Percentiles rank a stretch among this genome's conserved stretches.
Evolutionary conservation across 148 eudicot genomes (phyloP).

Genomic region (Amaranthus palmeri): DNA sequence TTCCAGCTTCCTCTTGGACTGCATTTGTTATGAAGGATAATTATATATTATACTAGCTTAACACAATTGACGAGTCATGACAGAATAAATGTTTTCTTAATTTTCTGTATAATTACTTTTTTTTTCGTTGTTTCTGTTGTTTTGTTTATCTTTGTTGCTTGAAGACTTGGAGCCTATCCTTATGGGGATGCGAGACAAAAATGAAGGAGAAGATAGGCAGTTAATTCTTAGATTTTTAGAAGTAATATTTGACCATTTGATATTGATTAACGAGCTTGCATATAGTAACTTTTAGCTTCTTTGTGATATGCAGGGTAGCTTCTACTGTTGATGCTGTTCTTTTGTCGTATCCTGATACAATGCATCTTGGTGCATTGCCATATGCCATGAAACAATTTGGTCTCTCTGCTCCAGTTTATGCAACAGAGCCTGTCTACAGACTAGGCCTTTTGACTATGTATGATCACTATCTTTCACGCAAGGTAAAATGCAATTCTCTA

Average conservation of each 20-base stretch:
- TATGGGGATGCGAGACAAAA: not conserved
- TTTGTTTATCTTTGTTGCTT: not conserved
- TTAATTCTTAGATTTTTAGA: not conserved
- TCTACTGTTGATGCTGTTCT: constrained; percentile 83
- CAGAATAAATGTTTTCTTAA: not conserved
- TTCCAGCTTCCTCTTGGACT: not conserved
- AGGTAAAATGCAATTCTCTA: constrained; percentile 44
- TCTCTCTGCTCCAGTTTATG: constrained; percentile 70
- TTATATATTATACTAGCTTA: not conserved
- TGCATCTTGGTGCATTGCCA: constrained; percentile 91
- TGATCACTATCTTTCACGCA: constrained; percentile 86
- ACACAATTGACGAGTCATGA: not conserved
- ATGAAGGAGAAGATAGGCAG: not conserved
- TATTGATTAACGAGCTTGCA: not conserved
- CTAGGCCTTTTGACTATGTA: constrained; percentile 89
- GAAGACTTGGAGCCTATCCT: not conserved
- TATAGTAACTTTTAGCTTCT: not conserved
- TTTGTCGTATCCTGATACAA: constrained; percentile 80
- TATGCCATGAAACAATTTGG: constrained; percentile 87
- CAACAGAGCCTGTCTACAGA: constrained; percentile 90
- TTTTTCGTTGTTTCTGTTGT: not conserved
- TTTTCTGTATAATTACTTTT: not conserved
- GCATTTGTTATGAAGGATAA: not conserved
- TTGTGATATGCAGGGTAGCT: constrained; percentile 60
- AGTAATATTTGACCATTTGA: not conserved